Evolutionary conservation across 2,329 filamentous ascomycete genomes (phyloP).

Genomic region (Atkinsonella texensis): DNA sequence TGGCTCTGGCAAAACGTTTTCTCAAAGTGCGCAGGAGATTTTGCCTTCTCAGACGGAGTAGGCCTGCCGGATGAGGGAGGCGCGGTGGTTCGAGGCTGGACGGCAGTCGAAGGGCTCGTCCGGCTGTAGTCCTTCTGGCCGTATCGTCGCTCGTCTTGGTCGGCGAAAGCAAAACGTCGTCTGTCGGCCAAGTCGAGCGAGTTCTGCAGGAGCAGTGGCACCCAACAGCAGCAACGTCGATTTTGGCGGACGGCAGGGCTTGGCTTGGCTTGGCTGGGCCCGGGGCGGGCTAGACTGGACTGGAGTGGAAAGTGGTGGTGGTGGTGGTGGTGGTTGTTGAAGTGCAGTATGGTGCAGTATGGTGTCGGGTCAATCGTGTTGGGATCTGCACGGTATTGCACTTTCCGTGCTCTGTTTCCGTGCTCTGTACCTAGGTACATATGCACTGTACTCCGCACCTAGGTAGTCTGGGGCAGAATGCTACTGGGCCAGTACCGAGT

Average conservation of each 20-base stretch:
- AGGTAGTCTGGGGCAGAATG: too few relatives aligned
- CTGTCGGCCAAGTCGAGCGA: constrained; percentile 1
- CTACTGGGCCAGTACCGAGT: not conserved
- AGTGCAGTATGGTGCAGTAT: too few relatives aligned
- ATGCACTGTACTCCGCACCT: too few relatives aligned
- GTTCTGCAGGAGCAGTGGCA: constrained; percentile 1
- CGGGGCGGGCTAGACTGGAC: not conserved
- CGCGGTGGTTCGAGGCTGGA: not conserved
- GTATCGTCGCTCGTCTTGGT: constrained; percentile 2
- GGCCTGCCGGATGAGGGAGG: not conserved
- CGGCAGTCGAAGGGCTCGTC: not conserved
- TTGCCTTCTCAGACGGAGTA: not conserved
- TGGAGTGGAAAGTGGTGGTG: not conserved
- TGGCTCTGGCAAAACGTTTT: not conserved
- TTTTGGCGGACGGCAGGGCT: not conserved
- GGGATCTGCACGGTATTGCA: too few relatives aligned
- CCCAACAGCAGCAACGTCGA: not conserved
- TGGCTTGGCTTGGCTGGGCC: not conserved
- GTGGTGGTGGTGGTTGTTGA: too few relatives aligned
- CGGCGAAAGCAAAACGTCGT: constrained; percentile 2
- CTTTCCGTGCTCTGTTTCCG: not conserved
- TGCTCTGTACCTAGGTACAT: too few relatives aligned
- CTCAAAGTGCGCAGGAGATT: not conserved
- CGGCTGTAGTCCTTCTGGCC: not conserved
- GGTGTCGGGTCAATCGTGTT: too few relatives aligned